Percentiles rank a stretch among this genome's conserved stretches.
These are phyloP conservation scores for Cladosporium cucumerinum DNA, from an alignment of 2,329 filamentous ascomycete species.

Conservation along the genomic window DNA sequence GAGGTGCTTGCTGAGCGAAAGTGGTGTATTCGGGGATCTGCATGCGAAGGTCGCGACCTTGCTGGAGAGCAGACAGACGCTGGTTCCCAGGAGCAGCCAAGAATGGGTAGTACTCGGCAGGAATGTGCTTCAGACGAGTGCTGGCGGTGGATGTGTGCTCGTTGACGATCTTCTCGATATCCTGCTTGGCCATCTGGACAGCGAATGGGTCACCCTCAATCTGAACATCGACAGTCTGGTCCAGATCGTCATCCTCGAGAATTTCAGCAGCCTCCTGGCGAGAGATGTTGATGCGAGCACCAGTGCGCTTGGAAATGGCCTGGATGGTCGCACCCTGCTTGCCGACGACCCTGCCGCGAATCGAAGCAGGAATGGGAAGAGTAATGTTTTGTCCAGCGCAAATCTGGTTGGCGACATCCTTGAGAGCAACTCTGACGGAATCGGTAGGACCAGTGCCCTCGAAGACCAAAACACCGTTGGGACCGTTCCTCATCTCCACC, in stretches of 20 bases:
- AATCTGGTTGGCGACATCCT: slow-evolving; percentile 83
- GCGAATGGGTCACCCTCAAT: slow-evolving; percentile 91
- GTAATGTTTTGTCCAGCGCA: slow-evolving; percentile 74
- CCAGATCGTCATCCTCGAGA: slow-evolving; percentile 68
- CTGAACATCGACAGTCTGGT: slow-evolving; percentile 73
- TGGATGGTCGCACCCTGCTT: slow-evolving; percentile 88
- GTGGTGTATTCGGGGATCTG: slow-evolving; percentile 78
- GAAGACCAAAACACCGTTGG: slow-evolving; percentile 72
- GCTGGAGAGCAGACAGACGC: slow-evolving; percentile 64
- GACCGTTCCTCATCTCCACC: slow-evolving; percentile 71
- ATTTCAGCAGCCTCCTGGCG: slow-evolving; percentile 65
- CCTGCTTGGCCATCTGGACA: slow-evolving; percentile 75
- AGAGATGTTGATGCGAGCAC: slow-evolving; percentile 85
- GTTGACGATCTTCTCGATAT: slow-evolving; percentile 82
- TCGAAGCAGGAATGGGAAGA: slow-evolving; percentile 77
- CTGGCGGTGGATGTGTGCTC: slow-evolving; percentile 81
- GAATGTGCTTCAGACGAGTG: slow-evolving; percentile 77
- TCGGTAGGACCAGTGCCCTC: slow-evolving; percentile 81
- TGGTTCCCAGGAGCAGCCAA: slow-evolving; percentile 76
- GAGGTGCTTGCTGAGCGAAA: slow-evolving; percentile 64
- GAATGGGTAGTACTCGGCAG: slow-evolving; percentile 92
- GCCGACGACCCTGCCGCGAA: slow-evolving; percentile 87
- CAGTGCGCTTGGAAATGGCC: slow-evolving; percentile 81
- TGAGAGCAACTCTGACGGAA: slow-evolving; percentile 80
- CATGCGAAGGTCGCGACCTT: slow-evolving; percentile 72